Evolutionary conservation across 495 filamentous ascomycete genomes (phyloP).

Genomic region (Stereocaulon alpinum): DNA sequence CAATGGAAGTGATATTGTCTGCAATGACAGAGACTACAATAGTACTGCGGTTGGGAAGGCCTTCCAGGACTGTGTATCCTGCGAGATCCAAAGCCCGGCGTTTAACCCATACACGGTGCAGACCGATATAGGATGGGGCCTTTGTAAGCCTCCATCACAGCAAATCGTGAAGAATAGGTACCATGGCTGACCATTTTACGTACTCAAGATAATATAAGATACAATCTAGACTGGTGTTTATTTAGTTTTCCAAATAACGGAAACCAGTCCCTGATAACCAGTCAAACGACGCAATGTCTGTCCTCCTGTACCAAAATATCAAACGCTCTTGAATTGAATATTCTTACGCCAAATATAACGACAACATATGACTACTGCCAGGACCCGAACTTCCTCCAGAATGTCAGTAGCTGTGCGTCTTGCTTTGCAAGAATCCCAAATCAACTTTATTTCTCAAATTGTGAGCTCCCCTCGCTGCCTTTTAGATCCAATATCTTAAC

Average conservation of each 20-base stretch:
- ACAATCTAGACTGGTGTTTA: conserved; percentile 36
- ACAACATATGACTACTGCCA: conserved; percentile 25
- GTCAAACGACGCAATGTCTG: conserved; percentile 27
- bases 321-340: conserved; percentile 27
- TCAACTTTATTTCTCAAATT: conserved; percentile 41
- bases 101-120: conserved; percentile 36
- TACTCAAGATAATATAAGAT: conserved; percentile 39
- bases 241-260: conserved; percentile 31
- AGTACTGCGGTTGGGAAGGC: conserved; percentile 33
- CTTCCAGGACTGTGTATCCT: conserved; percentile 50
- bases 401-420: conserved; percentile 33
- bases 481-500: conserved; percentile 1
- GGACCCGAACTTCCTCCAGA: conserved; percentile 29
- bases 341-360: conserved; percentile 19
- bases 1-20: conserved; percentile 42
- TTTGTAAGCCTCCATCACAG: conserved; percentile 38
- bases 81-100: conserved; percentile 46
- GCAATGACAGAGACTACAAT: conserved; percentile 41
- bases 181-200: neutral
- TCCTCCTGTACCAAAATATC: conserved; percentile 33
- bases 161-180: neutral
- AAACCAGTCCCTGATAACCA: conserved; percentile 28
- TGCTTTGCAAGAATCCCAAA: conserved; percentile 37
- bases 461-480: conserved; percentile 26
- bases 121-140: conserved; percentile 49